Evolutionary conservation across 192 early-diverging fungal genomes (phyloP).

Genomic region (Phycomyces nitens): DNA sequence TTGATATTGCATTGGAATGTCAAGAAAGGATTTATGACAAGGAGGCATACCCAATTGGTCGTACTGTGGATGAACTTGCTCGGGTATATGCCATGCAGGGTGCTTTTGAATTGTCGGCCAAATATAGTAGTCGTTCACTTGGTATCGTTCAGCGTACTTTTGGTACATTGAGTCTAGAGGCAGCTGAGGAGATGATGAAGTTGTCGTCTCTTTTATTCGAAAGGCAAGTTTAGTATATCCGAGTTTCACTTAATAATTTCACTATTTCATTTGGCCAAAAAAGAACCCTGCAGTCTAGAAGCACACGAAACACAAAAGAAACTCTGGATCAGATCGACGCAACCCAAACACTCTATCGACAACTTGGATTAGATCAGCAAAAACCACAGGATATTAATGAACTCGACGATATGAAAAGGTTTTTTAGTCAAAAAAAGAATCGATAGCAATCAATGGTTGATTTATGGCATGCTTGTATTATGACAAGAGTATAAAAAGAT

Average conservation of each 20-base stretch:
- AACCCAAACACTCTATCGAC: constrained; percentile 12
- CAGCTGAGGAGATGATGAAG: constrained; percentile 29
- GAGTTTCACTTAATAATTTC: neutral
- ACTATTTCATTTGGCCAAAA: neutral
- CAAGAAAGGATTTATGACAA: constrained; percentile 16
- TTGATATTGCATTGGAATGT: neutral
- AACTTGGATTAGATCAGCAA: constrained; percentile 2
- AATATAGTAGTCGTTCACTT: constrained; percentile 14
- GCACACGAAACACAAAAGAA: neutral
- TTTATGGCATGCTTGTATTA: neutral
- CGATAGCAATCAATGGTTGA: neutral
- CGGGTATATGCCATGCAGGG: constrained; percentile 1
- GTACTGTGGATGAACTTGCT: constrained; percentile 12
- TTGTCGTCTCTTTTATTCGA: constrained; percentile 16
- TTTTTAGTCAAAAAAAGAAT: neutral
- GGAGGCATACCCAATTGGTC: constrained; percentile 2
- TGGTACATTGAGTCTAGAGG: constrained; percentile 13
- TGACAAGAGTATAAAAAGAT: neutral
- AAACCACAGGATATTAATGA: constrained; percentile 15
- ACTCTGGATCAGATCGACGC: constrained; percentile 9
- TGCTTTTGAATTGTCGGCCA: neutral
- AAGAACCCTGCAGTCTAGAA: neutral
- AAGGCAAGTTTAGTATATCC: neutral
- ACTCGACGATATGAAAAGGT: constrained; percentile 13
- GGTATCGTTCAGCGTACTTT: constrained; percentile 4